These are phyloP conservation scores for Pseudocercospora vitis DNA, from an alignment of 2,329 filamentous ascomycete species.

Conservation along the genomic window DNA sequence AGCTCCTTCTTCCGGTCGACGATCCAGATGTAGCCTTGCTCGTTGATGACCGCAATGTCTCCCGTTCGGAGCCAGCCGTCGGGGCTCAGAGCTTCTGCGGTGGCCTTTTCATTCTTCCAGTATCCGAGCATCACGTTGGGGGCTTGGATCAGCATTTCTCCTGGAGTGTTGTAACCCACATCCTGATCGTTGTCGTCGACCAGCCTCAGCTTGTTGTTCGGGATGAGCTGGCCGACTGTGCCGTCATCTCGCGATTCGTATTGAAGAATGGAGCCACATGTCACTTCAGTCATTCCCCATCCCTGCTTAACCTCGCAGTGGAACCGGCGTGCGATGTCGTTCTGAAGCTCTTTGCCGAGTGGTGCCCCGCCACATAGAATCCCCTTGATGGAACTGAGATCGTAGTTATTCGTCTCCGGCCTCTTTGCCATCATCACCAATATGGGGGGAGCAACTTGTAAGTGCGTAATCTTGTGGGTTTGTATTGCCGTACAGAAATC, in stretches of 20 bases:
- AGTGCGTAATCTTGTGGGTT: slow-evolving; percentile 40
- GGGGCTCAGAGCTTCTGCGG: slow-evolving; percentile 39
- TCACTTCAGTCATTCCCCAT: slow-evolving; percentile 46
- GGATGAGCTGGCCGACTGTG: slow-evolving; percentile 42
- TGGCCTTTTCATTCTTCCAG: slow-evolving; percentile 44
- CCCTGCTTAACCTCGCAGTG: slow-evolving; percentile 42
- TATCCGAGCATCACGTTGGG: slow-evolving; percentile 45
- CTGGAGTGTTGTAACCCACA: slow-evolving; percentile 40
- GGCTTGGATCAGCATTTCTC: slow-evolving; percentile 44
- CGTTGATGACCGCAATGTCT: slow-evolving; percentile 37
- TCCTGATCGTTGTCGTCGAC: slow-evolving; percentile 46
- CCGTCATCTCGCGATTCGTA: slow-evolving; percentile 38
- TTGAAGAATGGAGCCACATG: slow-evolving; percentile 43
- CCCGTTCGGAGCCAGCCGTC: slow-evolving; percentile 44
- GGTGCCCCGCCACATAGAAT: slow-evolving; percentile 47
- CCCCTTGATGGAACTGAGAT: slow-evolving; percentile 43
- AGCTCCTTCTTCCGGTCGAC: slow-evolving; percentile 40
- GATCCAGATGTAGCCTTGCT: slow-evolving; percentile 39
- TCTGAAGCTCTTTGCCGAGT: slow-evolving; percentile 45
- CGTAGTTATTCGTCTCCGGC: slow-evolving; percentile 44
- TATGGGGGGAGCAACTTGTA: slow-evolving; percentile 46
- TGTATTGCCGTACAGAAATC: slow-evolving; percentile 43
- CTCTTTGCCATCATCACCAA: slow-evolving; percentile 48
- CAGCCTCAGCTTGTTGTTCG: slow-evolving; percentile 43
- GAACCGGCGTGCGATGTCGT: slow-evolving; percentile 40